phyloP scores from a whole-genome alignment of 805 yeast genomes.

The Candida boleticola region DNA sequence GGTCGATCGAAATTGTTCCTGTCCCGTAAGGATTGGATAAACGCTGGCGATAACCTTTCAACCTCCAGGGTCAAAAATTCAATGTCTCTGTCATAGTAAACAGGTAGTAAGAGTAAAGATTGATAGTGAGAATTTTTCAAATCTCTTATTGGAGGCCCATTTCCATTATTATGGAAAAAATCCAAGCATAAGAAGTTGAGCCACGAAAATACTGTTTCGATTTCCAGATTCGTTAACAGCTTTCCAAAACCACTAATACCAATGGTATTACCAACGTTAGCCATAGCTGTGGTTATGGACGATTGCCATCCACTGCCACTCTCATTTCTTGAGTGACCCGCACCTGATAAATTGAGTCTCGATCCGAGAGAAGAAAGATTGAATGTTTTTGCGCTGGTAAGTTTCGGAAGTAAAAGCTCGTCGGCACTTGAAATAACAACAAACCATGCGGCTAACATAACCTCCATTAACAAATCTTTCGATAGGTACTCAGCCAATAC shows the following conservation, averaged over 20 bases:
- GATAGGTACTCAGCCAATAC: slow-evolving; percentile 62
- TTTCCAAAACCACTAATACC: slow-evolving; percentile 51
- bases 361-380: slow-evolving; percentile 23
- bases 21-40: slow-evolving; percentile 47
- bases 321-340: slow-evolving; percentile 6
- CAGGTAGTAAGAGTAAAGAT: slow-evolving; percentile 59
- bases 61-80: slow-evolving; percentile 53
- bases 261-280: slow-evolving; percentile 44
- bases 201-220: slow-evolving; percentile 73
- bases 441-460: slow-evolving; percentile 81
- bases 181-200: slow-evolving; percentile 60
- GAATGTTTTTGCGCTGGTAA: slow-evolving; percentile 45
- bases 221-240: slow-evolving; percentile 55
- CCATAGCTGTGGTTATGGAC: slow-evolving; percentile 48
- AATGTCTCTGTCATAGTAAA: slow-evolving; percentile 55
- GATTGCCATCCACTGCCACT: slow-evolving; percentile 35
- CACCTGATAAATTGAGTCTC: slow-evolving; percentile 8
- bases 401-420: slow-evolving; percentile 67
- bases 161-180: slow-evolving; percentile 78
- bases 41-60: slow-evolving; percentile 56
- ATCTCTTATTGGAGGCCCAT: slow-evolving; percentile 70
- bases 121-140: slow-evolving; percentile 65
- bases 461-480: slow-evolving; percentile 52
- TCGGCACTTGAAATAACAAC: slow-evolving; percentile 69
- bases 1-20: slow-evolving; percentile 41